Conservation (phyloP, 164 flowering plant genomes). For the Nelumbo lutea region DNA sequence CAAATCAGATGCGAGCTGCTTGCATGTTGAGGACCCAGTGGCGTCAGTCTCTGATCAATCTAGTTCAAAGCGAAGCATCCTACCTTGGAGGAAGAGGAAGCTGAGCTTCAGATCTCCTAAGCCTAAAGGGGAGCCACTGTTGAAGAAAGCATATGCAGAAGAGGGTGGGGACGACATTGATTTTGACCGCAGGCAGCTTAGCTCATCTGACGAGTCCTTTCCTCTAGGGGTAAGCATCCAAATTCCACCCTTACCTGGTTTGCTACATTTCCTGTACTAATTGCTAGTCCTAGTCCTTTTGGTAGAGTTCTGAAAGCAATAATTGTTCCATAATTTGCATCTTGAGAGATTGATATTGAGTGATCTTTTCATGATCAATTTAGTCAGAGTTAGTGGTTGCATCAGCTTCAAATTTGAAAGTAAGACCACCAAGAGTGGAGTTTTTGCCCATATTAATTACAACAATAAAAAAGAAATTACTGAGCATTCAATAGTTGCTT, state of each 20-base stretch:
- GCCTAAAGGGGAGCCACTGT: constrained; percentile 87
- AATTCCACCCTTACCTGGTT: not conserved
- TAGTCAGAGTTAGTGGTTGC: not conserved
- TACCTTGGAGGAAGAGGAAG: constrained; percentile 95
- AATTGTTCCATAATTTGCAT: not conserved
- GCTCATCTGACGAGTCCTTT: constrained; percentile 73
- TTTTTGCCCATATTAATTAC: not conserved
- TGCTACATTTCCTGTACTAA: not conserved
- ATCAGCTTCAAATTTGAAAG: too few relatives aligned
- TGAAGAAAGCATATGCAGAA: constrained; percentile 89
- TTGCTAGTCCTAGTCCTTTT: not conserved
- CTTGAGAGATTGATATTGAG: not conserved
- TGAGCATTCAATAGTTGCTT: not conserved
- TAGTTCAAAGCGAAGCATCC: constrained; percentile 63
- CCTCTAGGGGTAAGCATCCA: constrained; percentile 49
- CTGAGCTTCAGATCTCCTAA: constrained; percentile 90
- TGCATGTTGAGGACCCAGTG: constrained; percentile 42
- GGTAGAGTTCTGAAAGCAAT: not conserved
- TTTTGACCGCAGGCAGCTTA: constrained; percentile 90
- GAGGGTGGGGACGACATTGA: constrained; percentile 99
- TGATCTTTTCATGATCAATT: not conserved
- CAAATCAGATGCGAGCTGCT: constrained; percentile 71
- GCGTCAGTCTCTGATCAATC: constrained; percentile 41
- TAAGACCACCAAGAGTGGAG: not conserved
- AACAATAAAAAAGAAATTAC: not conserved